These are phyloP conservation scores for Escovopsis sp. DNA, from an alignment of 2,329 filamentous ascomycete species.

Conservation along the genomic window DNA sequence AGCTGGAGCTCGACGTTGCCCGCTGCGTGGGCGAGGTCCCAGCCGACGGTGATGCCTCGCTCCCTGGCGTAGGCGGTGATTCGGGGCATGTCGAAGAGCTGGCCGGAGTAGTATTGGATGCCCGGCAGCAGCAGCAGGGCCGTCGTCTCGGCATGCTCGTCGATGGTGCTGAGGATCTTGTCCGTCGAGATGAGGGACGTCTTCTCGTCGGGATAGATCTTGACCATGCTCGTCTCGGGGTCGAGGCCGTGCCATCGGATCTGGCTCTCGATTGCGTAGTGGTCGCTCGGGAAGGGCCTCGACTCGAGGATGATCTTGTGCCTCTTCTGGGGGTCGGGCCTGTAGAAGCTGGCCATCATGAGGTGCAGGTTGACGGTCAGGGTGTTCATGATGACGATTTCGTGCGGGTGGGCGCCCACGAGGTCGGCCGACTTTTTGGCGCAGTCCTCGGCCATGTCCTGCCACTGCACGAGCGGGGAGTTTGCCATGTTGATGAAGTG, in stretches of 20 bases:
- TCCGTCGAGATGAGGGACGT: slow-evolving; percentile 50
- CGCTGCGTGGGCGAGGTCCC: slow-evolving; percentile 77
- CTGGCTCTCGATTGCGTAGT: slow-evolving; percentile 77
- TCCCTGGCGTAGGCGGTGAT: slow-evolving; percentile 67
- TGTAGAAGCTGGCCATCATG: slow-evolving; percentile 73
- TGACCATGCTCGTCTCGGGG: slow-evolving; percentile 53
- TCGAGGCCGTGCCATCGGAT: slow-evolving; percentile 55
- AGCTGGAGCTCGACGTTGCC: slow-evolving; percentile 69
- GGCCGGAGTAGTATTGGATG: slow-evolving; percentile 85
- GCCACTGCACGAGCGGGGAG: slow-evolving; percentile 55
- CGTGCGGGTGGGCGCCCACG: slow-evolving; percentile 55
- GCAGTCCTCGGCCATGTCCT: slow-evolving; percentile 64
- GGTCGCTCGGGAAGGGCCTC: slow-evolving; percentile 77
- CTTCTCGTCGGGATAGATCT: slow-evolving; percentile 49
- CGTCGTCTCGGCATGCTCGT: slow-evolving; percentile 55
- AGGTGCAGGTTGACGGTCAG: slow-evolving; percentile 71
- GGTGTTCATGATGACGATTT: slow-evolving; percentile 81
- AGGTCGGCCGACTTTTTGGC: slow-evolving; percentile 55
- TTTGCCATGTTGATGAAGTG: slow-evolving; percentile 60
- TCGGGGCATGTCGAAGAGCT: slow-evolving; percentile 65
- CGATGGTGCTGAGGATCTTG: slow-evolving; percentile 57
- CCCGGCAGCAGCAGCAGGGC: slow-evolving; percentile 71
- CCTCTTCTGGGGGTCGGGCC: slow-evolving; percentile 38
- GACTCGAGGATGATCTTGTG: slow-evolving; percentile 82
- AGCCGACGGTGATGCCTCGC: slow-evolving; percentile 60